A percentile compares a stretch with the other conserved stretches of the same genome.
phyloP scores from a whole-genome alignment of 345 rosid species.

The Eucalyptus cladocalyx region DNA sequence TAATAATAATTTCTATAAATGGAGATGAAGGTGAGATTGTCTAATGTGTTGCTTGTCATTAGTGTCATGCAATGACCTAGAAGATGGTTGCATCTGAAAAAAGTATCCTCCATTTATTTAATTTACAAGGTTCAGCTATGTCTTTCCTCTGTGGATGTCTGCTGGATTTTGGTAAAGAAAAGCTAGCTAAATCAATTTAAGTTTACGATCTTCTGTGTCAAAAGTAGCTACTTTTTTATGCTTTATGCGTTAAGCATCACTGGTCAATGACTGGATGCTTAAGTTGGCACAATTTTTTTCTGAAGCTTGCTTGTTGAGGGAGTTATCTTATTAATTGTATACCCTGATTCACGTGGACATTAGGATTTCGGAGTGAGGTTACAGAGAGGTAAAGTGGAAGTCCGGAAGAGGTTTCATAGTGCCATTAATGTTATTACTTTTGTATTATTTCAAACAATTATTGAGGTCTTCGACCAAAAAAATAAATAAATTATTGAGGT shows the following conservation, averaged over 20 bases:
- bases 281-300: not conserved
- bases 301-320: not conserved
- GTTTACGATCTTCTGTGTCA: not conserved
- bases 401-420: not conserved
- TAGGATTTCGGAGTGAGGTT: not conserved
- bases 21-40: not conserved
- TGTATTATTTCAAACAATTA: not conserved
- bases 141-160: not conserved
- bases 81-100: not conserved
- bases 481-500: rapidly evolving
- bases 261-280: not conserved
- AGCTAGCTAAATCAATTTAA: not conserved
- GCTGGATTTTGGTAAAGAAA: not conserved
- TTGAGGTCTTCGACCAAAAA: not conserved
- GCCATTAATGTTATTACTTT: not conserved
- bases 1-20: no score
- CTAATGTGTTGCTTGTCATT: not conserved
- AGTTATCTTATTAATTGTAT: not conserved
- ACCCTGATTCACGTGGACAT: not conserved
- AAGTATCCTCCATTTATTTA: not conserved
- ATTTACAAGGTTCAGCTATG: no score
- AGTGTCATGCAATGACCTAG: not conserved
- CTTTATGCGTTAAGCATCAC: not conserved
- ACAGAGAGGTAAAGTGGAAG: not conserved
- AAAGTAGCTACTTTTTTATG: not conserved